phyloP scores from a whole-genome alignment of 2,329 filamentous ascomycete species.

The Calycina marina region DNA sequence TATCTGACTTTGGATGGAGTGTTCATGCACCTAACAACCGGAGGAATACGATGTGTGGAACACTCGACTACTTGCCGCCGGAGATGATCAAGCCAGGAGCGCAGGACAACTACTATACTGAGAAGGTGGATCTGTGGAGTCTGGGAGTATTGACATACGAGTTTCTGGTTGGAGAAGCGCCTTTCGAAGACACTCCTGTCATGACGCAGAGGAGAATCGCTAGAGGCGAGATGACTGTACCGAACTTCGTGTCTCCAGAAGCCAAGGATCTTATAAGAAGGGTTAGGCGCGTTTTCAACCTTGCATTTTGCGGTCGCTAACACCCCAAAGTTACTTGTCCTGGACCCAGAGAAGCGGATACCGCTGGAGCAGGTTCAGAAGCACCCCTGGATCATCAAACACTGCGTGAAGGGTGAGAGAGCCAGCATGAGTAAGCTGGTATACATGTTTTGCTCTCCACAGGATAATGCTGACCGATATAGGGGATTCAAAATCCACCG shows the following conservation, averaged over 20 bases:
- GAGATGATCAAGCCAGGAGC: constrained; percentile 86
- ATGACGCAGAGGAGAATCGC: constrained; percentile 90
- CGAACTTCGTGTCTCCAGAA: constrained; percentile 78
- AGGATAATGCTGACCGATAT: no score
- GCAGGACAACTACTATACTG: constrained; percentile 77
- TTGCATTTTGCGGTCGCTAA: constrained; percentile 10
- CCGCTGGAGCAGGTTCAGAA: constrained; percentile 75
- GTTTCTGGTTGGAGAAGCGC: constrained; percentile 88
- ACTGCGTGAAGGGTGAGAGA: constrained; percentile 45
- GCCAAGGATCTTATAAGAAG: constrained; percentile 85
- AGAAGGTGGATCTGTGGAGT: constrained; percentile 95
- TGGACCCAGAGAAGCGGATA: constrained; percentile 89
- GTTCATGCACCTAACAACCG: constrained; percentile 94
- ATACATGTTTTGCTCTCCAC: no score
- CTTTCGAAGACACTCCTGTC: constrained; percentile 87
- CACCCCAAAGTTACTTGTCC: constrained; percentile 54
- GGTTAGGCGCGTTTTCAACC: constrained; percentile 34
- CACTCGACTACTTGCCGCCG: constrained; percentile 89
- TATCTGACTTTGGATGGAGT: constrained; percentile 97
- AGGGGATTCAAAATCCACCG: constrained; percentile 22
- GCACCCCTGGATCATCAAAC: constrained; percentile 95
- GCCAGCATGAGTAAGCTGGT: constrained; percentile 9
- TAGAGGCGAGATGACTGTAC: constrained; percentile 81
- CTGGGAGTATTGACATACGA: constrained; percentile 92
- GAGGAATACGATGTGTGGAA: constrained; percentile 90